Percentiles rank a stretch among this genome's conserved stretches.
Conservation (phyloP, 345 rosid genomes). For the Eucalyptus curtisii region DNA sequence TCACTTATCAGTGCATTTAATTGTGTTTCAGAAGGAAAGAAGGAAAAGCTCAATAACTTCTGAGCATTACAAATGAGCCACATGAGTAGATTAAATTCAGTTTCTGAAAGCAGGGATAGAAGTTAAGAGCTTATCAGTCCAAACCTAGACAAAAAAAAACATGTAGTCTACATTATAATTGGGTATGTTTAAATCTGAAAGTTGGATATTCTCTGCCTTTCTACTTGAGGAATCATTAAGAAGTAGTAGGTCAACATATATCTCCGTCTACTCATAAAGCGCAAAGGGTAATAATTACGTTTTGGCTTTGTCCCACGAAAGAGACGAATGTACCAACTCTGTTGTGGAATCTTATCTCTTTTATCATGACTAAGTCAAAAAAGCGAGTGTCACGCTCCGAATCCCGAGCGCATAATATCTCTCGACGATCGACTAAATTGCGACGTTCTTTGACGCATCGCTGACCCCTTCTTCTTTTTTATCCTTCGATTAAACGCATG, state of each 20-base stretch:
- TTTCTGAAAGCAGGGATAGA: background rate
- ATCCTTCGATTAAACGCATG: no score
- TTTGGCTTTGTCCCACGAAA: background rate
- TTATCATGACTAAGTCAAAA: background rate
- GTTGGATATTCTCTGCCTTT: background rate
- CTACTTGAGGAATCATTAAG: background rate
- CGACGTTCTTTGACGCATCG: no score
- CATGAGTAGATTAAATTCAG: no score
- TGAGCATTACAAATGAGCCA: background rate
- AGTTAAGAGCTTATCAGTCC: background rate
- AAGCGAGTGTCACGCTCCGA: no score
- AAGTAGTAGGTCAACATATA: no score
- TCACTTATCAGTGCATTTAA: background rate
- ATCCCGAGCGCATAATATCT: no score
- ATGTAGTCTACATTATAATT: no score
- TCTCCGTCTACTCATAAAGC: no score
- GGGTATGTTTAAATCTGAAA: no score
- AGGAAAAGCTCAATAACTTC: background rate
- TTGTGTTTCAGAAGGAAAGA: background rate
- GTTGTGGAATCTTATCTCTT: background rate
- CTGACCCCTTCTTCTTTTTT: no score
- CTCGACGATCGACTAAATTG: no score
- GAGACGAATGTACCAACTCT: background rate
- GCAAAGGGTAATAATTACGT: no score
- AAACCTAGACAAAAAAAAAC: background rate